These are phyloP conservation scores for Plantago lanceolata DNA, from an alignment of 305 asterid genomes.

Conservation along the genomic window DNA sequence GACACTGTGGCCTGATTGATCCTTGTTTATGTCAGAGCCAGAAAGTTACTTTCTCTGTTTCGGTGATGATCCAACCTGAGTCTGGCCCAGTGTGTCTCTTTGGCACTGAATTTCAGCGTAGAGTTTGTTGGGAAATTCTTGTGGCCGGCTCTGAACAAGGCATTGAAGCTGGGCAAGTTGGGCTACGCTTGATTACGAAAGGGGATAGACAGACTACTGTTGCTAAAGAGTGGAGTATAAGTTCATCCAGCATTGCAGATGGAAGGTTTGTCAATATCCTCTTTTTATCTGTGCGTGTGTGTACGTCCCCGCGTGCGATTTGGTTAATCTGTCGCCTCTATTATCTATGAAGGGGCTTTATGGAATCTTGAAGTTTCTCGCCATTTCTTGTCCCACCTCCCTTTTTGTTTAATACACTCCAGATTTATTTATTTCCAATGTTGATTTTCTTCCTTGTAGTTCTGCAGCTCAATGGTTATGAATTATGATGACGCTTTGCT, in stretches of 20 bases:
- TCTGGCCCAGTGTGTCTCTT: slow-evolving; percentile 96
- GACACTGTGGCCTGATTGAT: slow-evolving; percentile 90
- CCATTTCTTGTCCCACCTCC: no score
- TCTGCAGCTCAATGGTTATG: slow-evolving; percentile 16
- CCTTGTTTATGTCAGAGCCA: slow-evolving; percentile 70
- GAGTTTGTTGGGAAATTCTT: slow-evolving; percentile 87
- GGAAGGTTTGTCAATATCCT: slow-evolving; percentile 62
- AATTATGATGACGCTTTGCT: slow-evolving; percentile 17
- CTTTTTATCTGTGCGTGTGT: slow-evolving; percentile 7
- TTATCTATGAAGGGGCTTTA: no score
- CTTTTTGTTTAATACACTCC: no score
- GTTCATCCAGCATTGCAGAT: slow-evolving; percentile 91
- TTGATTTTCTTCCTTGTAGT: background rate
- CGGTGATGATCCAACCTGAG: slow-evolving; percentile 96
- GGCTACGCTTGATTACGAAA: slow-evolving; percentile 79
- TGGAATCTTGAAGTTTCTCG: background rate
- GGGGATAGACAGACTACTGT: slow-evolving; percentile 91
- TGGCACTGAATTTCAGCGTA: slow-evolving; percentile 89
- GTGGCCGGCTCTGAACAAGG: slow-evolving; percentile 99
- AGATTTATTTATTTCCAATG: background rate
- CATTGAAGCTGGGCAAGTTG: slow-evolving; percentile 98
- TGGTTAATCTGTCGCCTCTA: no score
- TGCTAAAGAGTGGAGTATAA: slow-evolving; percentile 91
- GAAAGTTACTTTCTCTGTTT: slow-evolving; percentile 72
- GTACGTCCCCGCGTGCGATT: no score